Base-by-base conservation (phyloP, 192 early-diverging fungal genomes). In the Coemansia sp. region DNA sequence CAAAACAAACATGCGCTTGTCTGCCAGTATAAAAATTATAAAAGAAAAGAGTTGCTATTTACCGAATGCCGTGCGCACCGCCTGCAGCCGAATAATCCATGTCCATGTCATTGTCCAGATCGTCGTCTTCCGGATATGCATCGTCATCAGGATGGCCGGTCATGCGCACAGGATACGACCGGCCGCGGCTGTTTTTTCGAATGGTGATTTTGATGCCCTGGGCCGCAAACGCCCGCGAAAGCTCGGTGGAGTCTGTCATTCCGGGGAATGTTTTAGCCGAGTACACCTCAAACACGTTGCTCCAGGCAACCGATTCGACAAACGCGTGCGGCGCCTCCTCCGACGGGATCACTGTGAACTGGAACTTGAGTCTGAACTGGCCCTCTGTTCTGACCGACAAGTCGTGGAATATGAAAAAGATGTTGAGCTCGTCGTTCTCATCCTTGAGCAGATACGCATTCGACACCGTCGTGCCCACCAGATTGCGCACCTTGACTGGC, bases 321-420 rank as follows among this genome's bases (percentile, higher is more conserved):
- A 79, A 71, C 7, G 81, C 77, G 12, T 70, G 73, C 77, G 80
- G 75, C 7, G 74, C 70, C 36, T 86, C 88, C 64, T 88, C 84
- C 64, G 85, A 85, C 15, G 84, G 86, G 9, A 90, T 79, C 38
- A 89, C 71, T 4, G 87, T 81, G 61, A 93, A 91, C 28, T 87
- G 87, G 78, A 92, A 91, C 65, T 84, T 85, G n/a, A 93, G 75
- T 8, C 83, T 83, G 70, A 91, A 93, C 11, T 63, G 75, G 5
- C 92, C 92, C 81, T 93, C 92, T 2, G 88, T 91, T 35, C 92
- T 77, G 18, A 93, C 87, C 18, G 88, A 91, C 51, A 93, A 72
- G 66, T 93, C 92, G 61, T 91, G 92, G 75, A 93, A 93, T 48
- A 93, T 86, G 70, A 93, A 93, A 51, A 89, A 93, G 36, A 92